phyloP scores from a whole-genome alignment of 805 yeast genomes.

The Pichia deserticola region DNA sequence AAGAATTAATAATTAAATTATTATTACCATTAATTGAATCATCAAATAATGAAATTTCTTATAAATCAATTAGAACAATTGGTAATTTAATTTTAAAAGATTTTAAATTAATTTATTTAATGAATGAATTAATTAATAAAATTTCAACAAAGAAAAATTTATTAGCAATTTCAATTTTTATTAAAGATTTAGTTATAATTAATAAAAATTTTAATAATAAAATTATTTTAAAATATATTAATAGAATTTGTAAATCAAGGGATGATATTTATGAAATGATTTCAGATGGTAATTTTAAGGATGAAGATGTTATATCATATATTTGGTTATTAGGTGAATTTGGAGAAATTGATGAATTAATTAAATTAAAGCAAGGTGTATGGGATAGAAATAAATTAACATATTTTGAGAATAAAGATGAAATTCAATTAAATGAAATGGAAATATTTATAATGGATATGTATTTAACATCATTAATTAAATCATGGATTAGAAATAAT shows the following conservation, averaged over 20 bases:
- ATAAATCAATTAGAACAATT: slow-evolving; percentile 82
- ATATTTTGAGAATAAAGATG: not conserved
- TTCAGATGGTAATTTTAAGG: not conserved
- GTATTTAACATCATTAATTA: slow-evolving; percentile 1
- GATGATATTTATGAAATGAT: not conserved
- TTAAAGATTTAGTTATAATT: not conserved
- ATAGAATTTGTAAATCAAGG: not conserved
- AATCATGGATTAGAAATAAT: not conserved
- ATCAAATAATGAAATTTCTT: slow-evolving; percentile 30
- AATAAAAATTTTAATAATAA: not conserved
- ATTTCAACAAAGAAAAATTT: slow-evolving; percentile 1
- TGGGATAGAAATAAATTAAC: not conserved
- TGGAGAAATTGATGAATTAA: not conserved
- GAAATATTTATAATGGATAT: slow-evolving; percentile 1
- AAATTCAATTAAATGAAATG: not conserved
- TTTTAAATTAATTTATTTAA: not conserved
- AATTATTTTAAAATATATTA: not conserved
- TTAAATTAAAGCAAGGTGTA: not conserved
- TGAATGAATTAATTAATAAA: not conserved
- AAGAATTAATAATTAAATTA: not conserved
- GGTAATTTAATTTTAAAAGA: slow-evolving; percentile 78
- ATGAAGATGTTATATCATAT: slow-evolving; percentile 5
- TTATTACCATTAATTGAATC: not conserved
- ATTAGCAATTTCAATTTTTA: not conserved
- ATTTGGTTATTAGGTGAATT: slow-evolving; percentile 1